Evolutionary conservation across 2,329 filamentous ascomycete genomes (phyloP), one percentile per base, ranked within the genome.

Genomic region (Sarocladium oryzae): DNA sequence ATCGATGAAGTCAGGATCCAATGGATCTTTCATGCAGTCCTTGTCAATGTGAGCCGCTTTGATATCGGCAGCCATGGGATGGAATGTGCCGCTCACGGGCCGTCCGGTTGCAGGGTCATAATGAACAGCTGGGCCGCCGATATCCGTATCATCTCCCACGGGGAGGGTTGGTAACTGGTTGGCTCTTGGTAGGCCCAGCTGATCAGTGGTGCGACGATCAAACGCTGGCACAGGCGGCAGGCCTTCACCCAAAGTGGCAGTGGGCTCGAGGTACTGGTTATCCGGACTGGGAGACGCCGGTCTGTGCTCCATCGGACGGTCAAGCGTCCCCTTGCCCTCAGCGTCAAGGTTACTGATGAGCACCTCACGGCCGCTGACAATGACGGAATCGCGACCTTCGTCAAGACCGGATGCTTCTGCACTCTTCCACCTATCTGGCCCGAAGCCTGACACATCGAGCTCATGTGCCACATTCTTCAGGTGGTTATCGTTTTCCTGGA

Each of bases 1-100:
- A 41, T 93, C 81, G 64, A 89, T 88, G 68, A 99, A 99, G 1
- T 78, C 73, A 51, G 89, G 79, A 53, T 85, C 84, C 36, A 99
- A 70, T 0, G 95, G 93, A 67, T 99, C 93, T 15, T 78, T 81
- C 90, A 99, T 99, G 69, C 92, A 97, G 64, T 97, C 88, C 59
- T 91, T 88, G 56, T 89, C 83, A 23, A 99, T 80, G 30, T 80
- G 72, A 0, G 89, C 88, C 18, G 78, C 79, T 53, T 81, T 80
- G 60, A 97, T 84, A 52, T 93, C 88, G 8, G 83, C 71, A 46
- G 79, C 71, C 56, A 81, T 66, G 8, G 75, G 74, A 66, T 82
- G 77, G 50, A 79, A 68, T 20, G 63, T 58, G 21, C 69, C 67
- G 23, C 66, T 65, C 9, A 61, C 66, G 10, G 75, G 70, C 37